phyloP scores from a whole-genome alignment of 2,329 filamentous ascomycete species.

The Aspergillus sergii region DNA sequence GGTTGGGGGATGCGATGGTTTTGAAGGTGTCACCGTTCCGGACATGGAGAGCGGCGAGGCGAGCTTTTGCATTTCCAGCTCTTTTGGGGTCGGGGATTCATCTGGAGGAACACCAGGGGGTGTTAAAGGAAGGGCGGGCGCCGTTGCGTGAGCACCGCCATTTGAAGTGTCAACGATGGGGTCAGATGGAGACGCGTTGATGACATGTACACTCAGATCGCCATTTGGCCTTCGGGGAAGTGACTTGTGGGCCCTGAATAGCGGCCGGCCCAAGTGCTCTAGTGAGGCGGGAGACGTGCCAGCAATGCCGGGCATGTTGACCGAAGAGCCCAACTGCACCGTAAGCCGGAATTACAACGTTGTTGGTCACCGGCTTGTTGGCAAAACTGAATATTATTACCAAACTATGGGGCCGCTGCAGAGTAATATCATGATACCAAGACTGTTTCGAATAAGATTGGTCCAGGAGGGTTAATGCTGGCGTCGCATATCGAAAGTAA shows the following conservation, averaged over 20 bases:
- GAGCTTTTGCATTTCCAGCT: slow-evolving; percentile 26
- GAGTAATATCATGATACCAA: slow-evolving; percentile 22
- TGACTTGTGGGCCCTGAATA: slow-evolving; percentile 45
- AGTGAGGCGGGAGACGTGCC: slow-evolving; percentile 30
- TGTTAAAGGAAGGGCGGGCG: slow-evolving; percentile 41
- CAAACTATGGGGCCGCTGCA: slow-evolving; percentile 10
- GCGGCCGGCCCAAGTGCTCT: slow-evolving; percentile 30
- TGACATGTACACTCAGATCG: slow-evolving; percentile 22
- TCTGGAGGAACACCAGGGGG: slow-evolving; percentile 37
- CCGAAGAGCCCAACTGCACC: slow-evolving; percentile 16
- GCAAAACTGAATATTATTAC: not conserved
- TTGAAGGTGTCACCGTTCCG: slow-evolving; percentile 59
- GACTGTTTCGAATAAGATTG: slow-evolving; percentile 22
- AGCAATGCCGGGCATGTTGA: slow-evolving; percentile 35
- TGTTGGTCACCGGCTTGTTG: slow-evolving; percentile 1
- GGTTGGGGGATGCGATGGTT: slow-evolving; percentile 70
- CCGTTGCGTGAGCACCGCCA: slow-evolving; percentile 22
- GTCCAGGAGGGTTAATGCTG: slow-evolving; percentile 13
- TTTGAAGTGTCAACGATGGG: slow-evolving; percentile 28
- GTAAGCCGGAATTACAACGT: slow-evolving; percentile 9
- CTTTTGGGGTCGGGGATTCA: slow-evolving; percentile 19
- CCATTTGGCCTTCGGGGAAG: slow-evolving; percentile 41
- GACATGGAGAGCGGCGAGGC: slow-evolving; percentile 28
- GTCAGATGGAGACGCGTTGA: slow-evolving; percentile 28
- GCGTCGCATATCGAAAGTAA: slow-evolving; percentile 17